Evolutionary conservation across 495 filamentous ascomycete species (phyloP).

Genomic region (Bryoglossum gracile): DNA sequence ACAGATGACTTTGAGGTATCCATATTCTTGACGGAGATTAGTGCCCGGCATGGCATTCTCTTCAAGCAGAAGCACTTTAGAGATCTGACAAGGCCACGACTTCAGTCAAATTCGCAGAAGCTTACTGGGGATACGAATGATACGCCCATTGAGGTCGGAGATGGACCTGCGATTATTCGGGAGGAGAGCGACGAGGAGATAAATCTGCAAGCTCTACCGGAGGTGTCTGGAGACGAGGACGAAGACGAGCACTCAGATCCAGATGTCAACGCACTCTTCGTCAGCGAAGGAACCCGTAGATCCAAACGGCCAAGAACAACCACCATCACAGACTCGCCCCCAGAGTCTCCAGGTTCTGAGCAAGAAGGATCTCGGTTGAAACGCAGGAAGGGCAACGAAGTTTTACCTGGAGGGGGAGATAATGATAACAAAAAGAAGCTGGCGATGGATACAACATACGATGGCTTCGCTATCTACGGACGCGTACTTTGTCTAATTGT

Average conservation of each 20-base stretch:
- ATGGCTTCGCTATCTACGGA: conserved; percentile 92
- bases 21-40: conserved; percentile 83
- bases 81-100: conserved; percentile 40
- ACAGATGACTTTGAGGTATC: conserved; percentile 92
- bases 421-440: conserved; percentile 85
- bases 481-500: conserved; percentile 86
- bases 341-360: conserved; percentile 2
- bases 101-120: conserved; percentile 51
- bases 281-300: conserved; percentile 21
- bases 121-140: conserved; percentile 47
- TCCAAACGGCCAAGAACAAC: conserved; percentile 18
- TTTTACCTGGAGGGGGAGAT: conserved; percentile 27
- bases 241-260: conserved; percentile 2
- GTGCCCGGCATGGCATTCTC: conserved; percentile 80
- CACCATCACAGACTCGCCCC: conserved; percentile 4
- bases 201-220: conserved; percentile 39
- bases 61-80: conserved; percentile 71
- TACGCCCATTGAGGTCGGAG: conserved; percentile 43
- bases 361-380: conserved; percentile 27
- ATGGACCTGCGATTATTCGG: conserved; percentile 28
- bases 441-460: conserved; percentile 74
- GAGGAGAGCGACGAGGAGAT: conserved; percentile 35
- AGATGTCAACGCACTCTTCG: conserved; percentile 20
- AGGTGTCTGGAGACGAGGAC: conserved; percentile 10
- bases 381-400: conserved; percentile 35